Percentiles rank a stretch among this genome's conserved stretches.
phyloP scores from a whole-genome alignment of 2,329 filamentous ascomycete species.

The Fusarium anguioides region DNA sequence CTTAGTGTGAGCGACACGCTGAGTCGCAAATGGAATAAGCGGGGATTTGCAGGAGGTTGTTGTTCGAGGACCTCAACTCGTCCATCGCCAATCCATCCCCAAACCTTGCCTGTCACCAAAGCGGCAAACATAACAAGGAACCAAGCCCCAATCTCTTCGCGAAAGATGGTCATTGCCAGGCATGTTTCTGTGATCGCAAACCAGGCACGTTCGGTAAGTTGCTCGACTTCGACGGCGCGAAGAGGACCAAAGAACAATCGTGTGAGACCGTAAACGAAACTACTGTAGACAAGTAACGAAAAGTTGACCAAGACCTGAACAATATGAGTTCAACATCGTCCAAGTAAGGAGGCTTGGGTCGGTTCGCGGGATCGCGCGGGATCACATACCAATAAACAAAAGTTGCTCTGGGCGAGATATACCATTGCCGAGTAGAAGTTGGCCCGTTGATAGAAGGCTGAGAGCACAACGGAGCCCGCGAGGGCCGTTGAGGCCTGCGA shows the following conservation, averaged over 20 bases:
- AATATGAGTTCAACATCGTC: conserved; percentile 21
- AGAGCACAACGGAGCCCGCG: conserved; percentile 84
- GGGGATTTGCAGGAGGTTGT: conserved; percentile 89
- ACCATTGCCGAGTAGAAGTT: conserved; percentile 99
- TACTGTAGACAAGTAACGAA: conserved; percentile 81
- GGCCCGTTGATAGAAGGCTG: conserved; percentile 91
- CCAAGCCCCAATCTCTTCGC: conserved; percentile 93
- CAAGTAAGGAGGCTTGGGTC: background rate
- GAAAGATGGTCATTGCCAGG: conserved; percentile 97
- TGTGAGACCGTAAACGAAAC: conserved; percentile 87
- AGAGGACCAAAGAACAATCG: conserved; percentile 90
- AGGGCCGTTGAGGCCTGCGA: conserved; percentile 81
- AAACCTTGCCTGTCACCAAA: conserved; percentile 92
- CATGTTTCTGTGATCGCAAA: conserved; percentile 97
- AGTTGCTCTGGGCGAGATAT: conserved; percentile 95
- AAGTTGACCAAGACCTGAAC: conserved; percentile 88
- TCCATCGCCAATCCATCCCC: conserved; percentile 98
- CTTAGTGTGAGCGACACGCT: conserved; percentile 82
- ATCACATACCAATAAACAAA: conserved; percentile 85
- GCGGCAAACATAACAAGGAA: conserved; percentile 97
- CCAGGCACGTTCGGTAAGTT: conserved; percentile 97
- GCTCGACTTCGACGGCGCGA: conserved; percentile 93
- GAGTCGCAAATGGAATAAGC: conserved; percentile 86
- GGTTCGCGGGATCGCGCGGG: background rate
- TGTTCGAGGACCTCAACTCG: conserved; percentile 95